These are phyloP conservation scores for Kingdonia uniflora DNA, from an alignment of 164 flowering plant species.

Conservation along the genomic window DNA sequence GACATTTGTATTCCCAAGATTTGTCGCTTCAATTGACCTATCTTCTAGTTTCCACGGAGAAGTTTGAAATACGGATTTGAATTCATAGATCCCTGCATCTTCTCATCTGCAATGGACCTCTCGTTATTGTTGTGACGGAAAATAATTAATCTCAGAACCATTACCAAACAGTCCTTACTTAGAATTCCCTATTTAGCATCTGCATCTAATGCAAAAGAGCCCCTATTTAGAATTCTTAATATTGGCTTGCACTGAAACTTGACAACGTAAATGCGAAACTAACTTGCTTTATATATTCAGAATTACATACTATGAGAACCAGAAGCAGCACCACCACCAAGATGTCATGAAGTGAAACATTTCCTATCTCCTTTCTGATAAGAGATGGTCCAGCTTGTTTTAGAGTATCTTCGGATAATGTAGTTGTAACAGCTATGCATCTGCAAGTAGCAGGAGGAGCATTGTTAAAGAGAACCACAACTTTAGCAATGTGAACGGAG, in stretches of 20 bases:
- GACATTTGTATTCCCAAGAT: slow-evolving; percentile 16
- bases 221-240: no score
- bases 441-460: slow-evolving; percentile 38
- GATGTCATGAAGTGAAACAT: slow-evolving; percentile 71
- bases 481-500: no score
- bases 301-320: slow-evolving; percentile 67
- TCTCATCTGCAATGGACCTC: slow-evolving; percentile 65
- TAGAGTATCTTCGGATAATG: slow-evolving; percentile 60
- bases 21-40: slow-evolving; percentile 17
- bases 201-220: no score
- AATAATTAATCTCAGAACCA: no score
- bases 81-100: slow-evolving; percentile 34
- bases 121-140: slow-evolving; percentile 5
- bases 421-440: slow-evolving; percentile 88
- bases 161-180: no score
- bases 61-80: slow-evolving; percentile 16
- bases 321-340: slow-evolving; percentile 56
- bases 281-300: slow-evolving; percentile 16
- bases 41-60: slow-evolving; percentile 19
- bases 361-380: slow-evolving; percentile 73
- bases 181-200: no score
- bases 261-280: no score
- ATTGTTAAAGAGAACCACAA: not conserved
- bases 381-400: slow-evolving; percentile 64
- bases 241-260: no score